Evolutionary conservation across 495 filamentous ascomycete genomes (phyloP), one percentile per base, ranked within the genome.

Genomic region (Tuber calosporum): DNA sequence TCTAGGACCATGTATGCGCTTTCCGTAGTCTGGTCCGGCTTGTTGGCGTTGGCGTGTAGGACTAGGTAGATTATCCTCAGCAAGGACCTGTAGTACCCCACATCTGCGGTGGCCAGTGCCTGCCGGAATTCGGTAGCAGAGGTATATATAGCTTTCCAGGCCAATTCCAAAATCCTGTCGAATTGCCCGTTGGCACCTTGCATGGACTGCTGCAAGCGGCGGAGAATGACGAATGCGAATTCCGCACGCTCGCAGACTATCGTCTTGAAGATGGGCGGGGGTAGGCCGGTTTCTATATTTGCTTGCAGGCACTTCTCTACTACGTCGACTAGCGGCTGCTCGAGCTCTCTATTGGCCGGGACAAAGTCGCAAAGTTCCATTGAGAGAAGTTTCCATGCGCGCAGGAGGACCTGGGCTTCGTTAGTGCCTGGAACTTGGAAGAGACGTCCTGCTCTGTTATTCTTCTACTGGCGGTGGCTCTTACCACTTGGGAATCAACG

Each of bases 401-500:
- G 87, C 69, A 97, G 89, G 43, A 99, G 88, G 72, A 86, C 85
- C 90, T 93, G 72, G 66, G 43, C 67, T 71, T 66, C 74, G 80
- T 85, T 83, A 85, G 81, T 26, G 70, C 37, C n/a, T 13, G 66
- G 76, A 9, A 20, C 40, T 66, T 39, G 66, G 34, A 1, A 13
- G 3, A 22, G 66, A 34, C 4, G 26, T 34, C 53, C 26, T 34
- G 26, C 53, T 48, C 43, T 5, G 26, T n/a, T 26, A 58, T 58
- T 58, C 48, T 26, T 58, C 22, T 26, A 4, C 15, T 43, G 4
- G 41, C 2, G 19, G 48, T 30, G 70, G 67, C 74, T 88, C 92
- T 84, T 87, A 93, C 90, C 75, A 95, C 88, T 84, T 98, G 93
- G 45, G 94, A 90, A 80, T 97, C 93, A 66, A 98, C 92, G 22